Evolutionary conservation across 768 basidiomycete genomes (phyloP).

Genomic region (Boletus coccyginus): DNA sequence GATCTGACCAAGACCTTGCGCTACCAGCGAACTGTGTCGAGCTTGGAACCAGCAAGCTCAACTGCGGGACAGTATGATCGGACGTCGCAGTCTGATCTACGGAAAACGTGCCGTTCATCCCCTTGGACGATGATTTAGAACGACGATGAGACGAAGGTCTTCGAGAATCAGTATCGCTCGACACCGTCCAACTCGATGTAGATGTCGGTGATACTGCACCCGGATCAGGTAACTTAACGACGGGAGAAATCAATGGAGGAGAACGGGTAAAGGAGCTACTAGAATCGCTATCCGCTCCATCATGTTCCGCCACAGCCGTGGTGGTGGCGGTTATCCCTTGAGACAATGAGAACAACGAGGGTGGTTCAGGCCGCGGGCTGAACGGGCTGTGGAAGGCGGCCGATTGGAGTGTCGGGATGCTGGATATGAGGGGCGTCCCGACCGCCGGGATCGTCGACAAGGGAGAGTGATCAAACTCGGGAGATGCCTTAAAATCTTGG

Average conservation of each 20-base stretch:
- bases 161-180: slow-evolving; percentile 23
- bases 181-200: slow-evolving; percentile 30
- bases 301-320: slow-evolving; percentile 4
- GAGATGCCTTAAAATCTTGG: slow-evolving; percentile 10
- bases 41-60: slow-evolving; percentile 29
- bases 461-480: slow-evolving; percentile 29
- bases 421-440: slow-evolving; percentile 27
- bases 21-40: slow-evolving; percentile 8
- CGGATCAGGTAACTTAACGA: slow-evolving; percentile 29
- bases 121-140: slow-evolving; percentile 11
- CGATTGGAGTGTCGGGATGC: slow-evolving; percentile 10
- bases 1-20: slow-evolving; percentile 13
- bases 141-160: slow-evolving; percentile 8
- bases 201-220: slow-evolving; percentile 19
- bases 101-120: slow-evolving; percentile 5
- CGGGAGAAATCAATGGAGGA: slow-evolving; percentile 28
- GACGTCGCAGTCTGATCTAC: slow-evolving; percentile 3
- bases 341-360: slow-evolving; percentile 18
- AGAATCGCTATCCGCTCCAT: slow-evolving; percentile 19
- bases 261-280: slow-evolving; percentile 25
- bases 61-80: slow-evolving; percentile 19
- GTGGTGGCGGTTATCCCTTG: slow-evolving; percentile 7
- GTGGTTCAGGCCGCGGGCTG: slow-evolving; percentile 28
- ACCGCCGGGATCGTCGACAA: slow-evolving; percentile 29
- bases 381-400: slow-evolving; percentile 23